Evolutionary conservation across 768 basidiomycete species (phyloP).

Genomic region (Gelatoporia subvermispora): DNA sequence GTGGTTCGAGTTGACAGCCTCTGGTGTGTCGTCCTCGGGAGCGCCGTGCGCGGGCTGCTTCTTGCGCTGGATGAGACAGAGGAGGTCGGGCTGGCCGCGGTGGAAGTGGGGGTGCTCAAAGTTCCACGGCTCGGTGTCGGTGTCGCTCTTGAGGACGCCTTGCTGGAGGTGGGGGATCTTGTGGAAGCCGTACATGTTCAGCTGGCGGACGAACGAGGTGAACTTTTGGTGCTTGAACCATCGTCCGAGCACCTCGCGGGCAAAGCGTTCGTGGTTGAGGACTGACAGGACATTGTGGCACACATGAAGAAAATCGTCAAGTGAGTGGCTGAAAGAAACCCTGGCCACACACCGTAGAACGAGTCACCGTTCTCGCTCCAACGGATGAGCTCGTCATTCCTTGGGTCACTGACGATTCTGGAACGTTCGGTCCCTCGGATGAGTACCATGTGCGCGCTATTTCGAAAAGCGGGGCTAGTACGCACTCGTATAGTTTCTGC

Average conservation of each 20-base stretch:
- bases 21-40: slow-evolving; percentile 16
- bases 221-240: slow-evolving; percentile 99
- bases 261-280: slow-evolving; percentile 86
- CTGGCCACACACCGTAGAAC: slow-evolving; percentile 66
- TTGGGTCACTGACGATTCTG: slow-evolving; percentile 90
- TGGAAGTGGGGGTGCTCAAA: slow-evolving; percentile 90
- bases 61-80: slow-evolving; percentile 86
- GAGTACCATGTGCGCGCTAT: no score
- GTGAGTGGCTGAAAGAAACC: neutral
- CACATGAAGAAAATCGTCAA: neutral
- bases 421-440: neutral
- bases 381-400: slow-evolving; percentile 78
- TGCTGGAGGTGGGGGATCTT: slow-evolving; percentile 95
- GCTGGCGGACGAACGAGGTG: slow-evolving; percentile 83
- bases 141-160: slow-evolving; percentile 82
- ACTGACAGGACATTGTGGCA: slow-evolving; percentile 42
- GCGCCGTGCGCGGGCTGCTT: slow-evolving; percentile 41
- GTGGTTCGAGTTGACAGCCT: slow-evolving; percentile 14
- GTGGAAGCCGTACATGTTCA: slow-evolving; percentile 96
- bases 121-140: slow-evolving; percentile 82
- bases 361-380: slow-evolving; percentile 92
- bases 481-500: slow-evolving; percentile 89
- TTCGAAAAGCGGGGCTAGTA: slow-evolving; percentile 15
- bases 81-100: slow-evolving; percentile 81
- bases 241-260: slow-evolving; percentile 80